A percentile compares a stretch with the other conserved stretches of the same genome.
These are phyloP conservation scores for Dendrobium nobile DNA, from an alignment of 106 monocot genomes.

Conservation along the genomic window DNA sequence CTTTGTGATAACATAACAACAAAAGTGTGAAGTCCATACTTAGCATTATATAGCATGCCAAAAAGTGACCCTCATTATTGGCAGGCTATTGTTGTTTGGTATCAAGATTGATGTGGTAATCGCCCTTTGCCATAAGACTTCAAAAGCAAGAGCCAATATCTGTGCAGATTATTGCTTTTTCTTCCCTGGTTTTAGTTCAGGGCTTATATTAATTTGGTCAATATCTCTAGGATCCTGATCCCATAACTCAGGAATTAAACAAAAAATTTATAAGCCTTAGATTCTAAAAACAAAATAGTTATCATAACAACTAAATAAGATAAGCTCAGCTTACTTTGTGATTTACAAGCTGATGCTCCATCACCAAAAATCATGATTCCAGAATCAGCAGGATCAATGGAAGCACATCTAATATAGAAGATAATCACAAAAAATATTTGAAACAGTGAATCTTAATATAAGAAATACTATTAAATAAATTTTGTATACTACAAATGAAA, in stretches of 20 bases:
- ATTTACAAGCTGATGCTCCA: constrained; percentile 22
- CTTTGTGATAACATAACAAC: too few species aligned
- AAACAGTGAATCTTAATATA: constrained; percentile 6
- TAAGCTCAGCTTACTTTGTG: constrained; percentile 8
- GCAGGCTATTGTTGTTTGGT: too few species aligned
- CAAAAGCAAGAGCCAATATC: constrained; percentile 28
- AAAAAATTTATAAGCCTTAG: background rate
- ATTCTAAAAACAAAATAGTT: background rate
- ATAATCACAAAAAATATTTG: constrained; percentile 61
- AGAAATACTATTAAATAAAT: background rate
- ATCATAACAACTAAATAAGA: background rate
- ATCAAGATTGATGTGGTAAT: too few species aligned
- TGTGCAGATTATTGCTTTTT: constrained; percentile 15
- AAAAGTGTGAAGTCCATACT: too few species aligned
- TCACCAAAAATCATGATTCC: constrained; percentile 27
- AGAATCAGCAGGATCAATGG: constrained; percentile 70
- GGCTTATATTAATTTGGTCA: constrained; percentile 18
- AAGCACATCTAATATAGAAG: constrained; percentile 74
- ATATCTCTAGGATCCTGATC: constrained; percentile 17
- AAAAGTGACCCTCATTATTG: too few species aligned
- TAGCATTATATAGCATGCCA: too few species aligned
- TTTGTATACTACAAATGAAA: background rate
- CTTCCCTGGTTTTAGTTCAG: constrained; percentile 12
- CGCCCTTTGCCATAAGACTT: constrained; percentile 12
- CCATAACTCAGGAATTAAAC: constrained; percentile 17